Base-by-base conservation (phyloP, 2,329 filamentous ascomycete species). In the Ampelomyces quisqualis region DNA sequence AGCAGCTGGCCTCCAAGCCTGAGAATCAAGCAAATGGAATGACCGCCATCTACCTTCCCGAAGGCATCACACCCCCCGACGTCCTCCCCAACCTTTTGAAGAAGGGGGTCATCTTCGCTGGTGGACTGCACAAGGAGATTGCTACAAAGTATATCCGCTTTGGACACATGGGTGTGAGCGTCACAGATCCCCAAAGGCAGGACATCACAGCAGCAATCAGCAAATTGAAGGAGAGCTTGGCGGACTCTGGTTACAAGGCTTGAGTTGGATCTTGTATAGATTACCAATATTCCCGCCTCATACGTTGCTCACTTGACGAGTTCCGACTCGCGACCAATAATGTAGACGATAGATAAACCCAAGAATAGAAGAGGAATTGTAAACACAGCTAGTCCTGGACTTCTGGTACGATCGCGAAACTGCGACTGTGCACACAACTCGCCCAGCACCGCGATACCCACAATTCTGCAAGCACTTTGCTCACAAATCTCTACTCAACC, bases 111-210 rank as follows among this genome's bases (percentile, higher is more conserved):
- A 81, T 98, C 45, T 97, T 97, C 67, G 93, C 93, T 17, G 93
- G 90, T 45, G 93, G 93, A 47, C 79, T 98, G 58, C 93, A 98
- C 77, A 95, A 93, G 78, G 88, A 94, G 68, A 95, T 95, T 69
- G 90, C 88, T 2, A 75, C 86, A 49, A 93, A 88, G 74, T 98
- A 98, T 69, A 87, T 98, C 56, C 83, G 93, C 19, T 93, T 98
- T 62, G 93, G 93, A 29, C 93, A 97, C 70, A 98, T 98, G 93
- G 93, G 93, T 56, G 88, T 97, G 49, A 93, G 86, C 65, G 86
- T 90, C 73, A 88, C 84, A 60, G 88, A 96, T 64, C 79, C 88
- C 19, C 81, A 80, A 49, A 79, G 90, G 49, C 79, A 78, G 37
- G 89, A 98, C 65, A 82, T 97, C 57, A 87, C 94, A 51, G 86